Conservation (phyloP, 805 yeast species). For the Nematodospora valgi region DNA sequence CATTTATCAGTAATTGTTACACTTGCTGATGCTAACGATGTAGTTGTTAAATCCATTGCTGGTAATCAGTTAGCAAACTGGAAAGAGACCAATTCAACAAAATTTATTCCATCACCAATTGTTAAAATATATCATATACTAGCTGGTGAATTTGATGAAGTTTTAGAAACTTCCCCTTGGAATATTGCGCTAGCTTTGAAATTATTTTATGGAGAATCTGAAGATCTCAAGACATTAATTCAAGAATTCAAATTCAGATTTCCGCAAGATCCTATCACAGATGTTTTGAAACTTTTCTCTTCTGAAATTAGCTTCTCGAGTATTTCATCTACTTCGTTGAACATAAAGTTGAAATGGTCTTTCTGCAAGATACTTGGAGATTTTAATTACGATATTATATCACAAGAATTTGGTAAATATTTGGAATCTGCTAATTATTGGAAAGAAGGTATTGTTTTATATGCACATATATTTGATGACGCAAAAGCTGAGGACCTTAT, state of each 20-base stretch:
- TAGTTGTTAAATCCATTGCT: constrained; percentile 54
- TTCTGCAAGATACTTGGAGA: constrained; percentile 39
- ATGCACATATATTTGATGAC: constrained; percentile 55
- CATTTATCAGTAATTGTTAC: constrained; percentile 73
- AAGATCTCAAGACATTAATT: constrained; percentile 3
- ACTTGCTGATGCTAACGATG: constrained; percentile 67
- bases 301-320: not conserved
- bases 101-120: constrained; percentile 51
- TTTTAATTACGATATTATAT: constrained; percentile 23
- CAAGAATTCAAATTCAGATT: constrained; percentile 10
- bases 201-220: constrained; percentile 58
- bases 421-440: constrained; percentile 46
- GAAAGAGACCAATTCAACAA: constrained; percentile 35
- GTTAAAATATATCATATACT: constrained; percentile 63
- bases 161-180: constrained; percentile 59
- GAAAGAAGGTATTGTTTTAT: constrained; percentile 61
- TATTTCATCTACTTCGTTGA: constrained; percentile 18
- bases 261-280: constrained; percentile 15
- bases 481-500: constrained; percentile 40
- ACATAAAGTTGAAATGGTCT: constrained; percentile 50
- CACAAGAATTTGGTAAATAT: constrained; percentile 43
- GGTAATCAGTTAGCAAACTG: constrained; percentile 62
- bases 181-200: constrained; percentile 53
- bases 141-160: constrained; percentile 45
- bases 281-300: constrained; percentile 19